Conservation (phyloP, 2,329 filamentous ascomycete genomes). For the Alternaria sp. region DNA sequence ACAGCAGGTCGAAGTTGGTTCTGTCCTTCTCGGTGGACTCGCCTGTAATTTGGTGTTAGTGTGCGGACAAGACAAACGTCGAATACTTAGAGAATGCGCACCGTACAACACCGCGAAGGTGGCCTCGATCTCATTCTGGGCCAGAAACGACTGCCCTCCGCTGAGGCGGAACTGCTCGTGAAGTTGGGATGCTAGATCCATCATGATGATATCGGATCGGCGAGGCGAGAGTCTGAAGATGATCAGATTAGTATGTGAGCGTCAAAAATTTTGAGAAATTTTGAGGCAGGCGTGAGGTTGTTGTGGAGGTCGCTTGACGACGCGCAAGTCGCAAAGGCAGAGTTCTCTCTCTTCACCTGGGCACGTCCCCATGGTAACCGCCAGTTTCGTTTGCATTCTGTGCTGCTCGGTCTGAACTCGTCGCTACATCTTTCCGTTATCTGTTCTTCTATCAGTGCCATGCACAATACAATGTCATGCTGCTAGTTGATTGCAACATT, state of each 20-base stretch:
- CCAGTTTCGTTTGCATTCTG: neutral
- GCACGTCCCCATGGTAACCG: neutral
- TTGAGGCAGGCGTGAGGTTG: neutral
- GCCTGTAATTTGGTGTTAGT: neutral
- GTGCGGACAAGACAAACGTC: neutral
- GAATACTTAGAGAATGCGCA: neutral
- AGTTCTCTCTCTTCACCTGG: neutral
- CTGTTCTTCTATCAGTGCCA: neutral
- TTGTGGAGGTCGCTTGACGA: neutral
- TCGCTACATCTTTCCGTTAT: neutral
- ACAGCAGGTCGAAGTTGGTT: neutral
- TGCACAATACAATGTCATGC: neutral
- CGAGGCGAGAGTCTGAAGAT: neutral
- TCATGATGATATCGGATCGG: neutral
- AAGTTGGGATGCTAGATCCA: neutral
- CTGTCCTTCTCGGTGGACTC: neutral
- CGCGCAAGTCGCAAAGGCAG: neutral
- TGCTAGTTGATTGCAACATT: neutral
- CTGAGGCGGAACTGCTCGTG: neutral
- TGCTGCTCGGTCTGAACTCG: neutral
- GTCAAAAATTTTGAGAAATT: neutral
- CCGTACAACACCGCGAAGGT: neutral
- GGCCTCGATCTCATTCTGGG: neutral
- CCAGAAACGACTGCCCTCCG: neutral
- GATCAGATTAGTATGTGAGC: neutral